Conservation (phyloP, 1,139 yeast species). For the Zhuliangozyma parablackwelliae region DNA sequence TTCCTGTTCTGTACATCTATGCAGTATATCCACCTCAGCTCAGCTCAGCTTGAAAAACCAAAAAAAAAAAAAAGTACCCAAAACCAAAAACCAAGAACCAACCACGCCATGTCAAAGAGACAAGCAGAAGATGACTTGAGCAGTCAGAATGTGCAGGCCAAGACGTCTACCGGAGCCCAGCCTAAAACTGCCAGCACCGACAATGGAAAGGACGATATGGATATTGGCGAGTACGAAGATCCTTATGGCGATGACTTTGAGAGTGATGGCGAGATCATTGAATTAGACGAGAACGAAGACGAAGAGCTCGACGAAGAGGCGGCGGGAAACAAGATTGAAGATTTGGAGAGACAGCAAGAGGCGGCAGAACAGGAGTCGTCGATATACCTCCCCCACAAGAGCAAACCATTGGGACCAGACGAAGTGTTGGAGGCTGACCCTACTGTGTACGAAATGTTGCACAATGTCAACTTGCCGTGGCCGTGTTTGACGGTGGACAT, state of each 20-base stretch:
- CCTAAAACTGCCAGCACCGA: conserved; percentile 24
- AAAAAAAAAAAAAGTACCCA: conserved; percentile 1
- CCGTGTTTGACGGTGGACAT: conserved; percentile 91
- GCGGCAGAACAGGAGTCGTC: conserved; percentile 28
- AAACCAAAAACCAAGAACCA: background rate
- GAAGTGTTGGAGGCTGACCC: conserved; percentile 97
- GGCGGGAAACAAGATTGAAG: conserved; percentile 18
- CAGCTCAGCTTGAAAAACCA: background rate
- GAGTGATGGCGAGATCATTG: conserved; percentile 86
- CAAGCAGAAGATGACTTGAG: conserved; percentile 35
- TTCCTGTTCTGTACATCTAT: background rate
- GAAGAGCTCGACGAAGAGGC: conserved; percentile 45
- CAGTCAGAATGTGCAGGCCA: conserved; percentile 30
- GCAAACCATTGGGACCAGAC: conserved; percentile 89
- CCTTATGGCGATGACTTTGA: conserved; percentile 94
- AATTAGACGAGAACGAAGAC: conserved; percentile 65
- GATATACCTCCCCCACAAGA: conserved; percentile 79
- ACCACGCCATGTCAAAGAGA: conserved; percentile 62
- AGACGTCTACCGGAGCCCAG: conserved; percentile 19
- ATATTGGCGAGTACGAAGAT: conserved; percentile 90
- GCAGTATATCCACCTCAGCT: background rate
- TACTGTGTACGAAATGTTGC: conserved; percentile 92
- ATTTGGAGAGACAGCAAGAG: conserved; percentile 28
- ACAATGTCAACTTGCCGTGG: conserved; percentile 92
- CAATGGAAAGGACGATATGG: conserved; percentile 40